These are phyloP conservation scores for Cutaneotrichosporon cyanovorans DNA, from an alignment of 1,284 basidiomycete genomes.

Conservation along the genomic window DNA sequence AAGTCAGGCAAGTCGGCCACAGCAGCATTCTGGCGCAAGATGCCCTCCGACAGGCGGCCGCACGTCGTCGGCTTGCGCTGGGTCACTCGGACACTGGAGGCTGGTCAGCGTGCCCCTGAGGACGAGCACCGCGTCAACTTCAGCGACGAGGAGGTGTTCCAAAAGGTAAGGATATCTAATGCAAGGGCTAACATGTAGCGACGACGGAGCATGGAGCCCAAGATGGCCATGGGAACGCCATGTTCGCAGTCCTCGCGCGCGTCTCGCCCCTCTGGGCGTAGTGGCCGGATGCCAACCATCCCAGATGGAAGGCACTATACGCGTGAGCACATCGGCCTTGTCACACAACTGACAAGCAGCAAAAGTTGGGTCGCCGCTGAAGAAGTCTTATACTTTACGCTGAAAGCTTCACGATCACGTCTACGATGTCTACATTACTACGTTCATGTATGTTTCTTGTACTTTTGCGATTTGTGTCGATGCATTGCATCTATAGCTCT, in stretches of 20 bases:
- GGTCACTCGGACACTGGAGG: slow-evolving; percentile 79
- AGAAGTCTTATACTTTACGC: slow-evolving; percentile 17
- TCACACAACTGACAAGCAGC: slow-evolving; percentile 17
- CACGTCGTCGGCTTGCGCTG: slow-evolving; percentile 78
- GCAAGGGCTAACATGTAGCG: slow-evolving; percentile 40
- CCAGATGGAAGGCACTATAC: slow-evolving; percentile 34
- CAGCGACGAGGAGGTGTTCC: slow-evolving; percentile 59
- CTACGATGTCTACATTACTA: too few species aligned
- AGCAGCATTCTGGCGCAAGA: slow-evolving; percentile 61
- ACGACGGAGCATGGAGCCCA: slow-evolving; percentile 55
- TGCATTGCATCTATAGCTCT: too few species aligned
- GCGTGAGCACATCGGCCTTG: slow-evolving; percentile 24
- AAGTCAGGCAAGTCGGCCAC: slow-evolving; percentile 79
- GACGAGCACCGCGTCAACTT: slow-evolving; percentile 61
- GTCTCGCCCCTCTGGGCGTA: background rate
- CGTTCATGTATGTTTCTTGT: too few species aligned
- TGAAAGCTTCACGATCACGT: too few species aligned
- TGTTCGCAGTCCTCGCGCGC: background rate
- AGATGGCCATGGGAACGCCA: slow-evolving; percentile 1
- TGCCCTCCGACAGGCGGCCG: slow-evolving; percentile 48
- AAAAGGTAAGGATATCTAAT: slow-evolving; percentile 53
- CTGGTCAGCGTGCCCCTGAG: slow-evolving; percentile 60
- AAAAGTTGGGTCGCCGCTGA: slow-evolving; percentile 37
- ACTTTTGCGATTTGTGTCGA: too few species aligned
- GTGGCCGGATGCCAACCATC: slow-evolving; percentile 20